These are phyloP conservation scores for Mycena metata DNA, from an alignment of 768 basidiomycete genomes.

Conservation along the genomic window DNA sequence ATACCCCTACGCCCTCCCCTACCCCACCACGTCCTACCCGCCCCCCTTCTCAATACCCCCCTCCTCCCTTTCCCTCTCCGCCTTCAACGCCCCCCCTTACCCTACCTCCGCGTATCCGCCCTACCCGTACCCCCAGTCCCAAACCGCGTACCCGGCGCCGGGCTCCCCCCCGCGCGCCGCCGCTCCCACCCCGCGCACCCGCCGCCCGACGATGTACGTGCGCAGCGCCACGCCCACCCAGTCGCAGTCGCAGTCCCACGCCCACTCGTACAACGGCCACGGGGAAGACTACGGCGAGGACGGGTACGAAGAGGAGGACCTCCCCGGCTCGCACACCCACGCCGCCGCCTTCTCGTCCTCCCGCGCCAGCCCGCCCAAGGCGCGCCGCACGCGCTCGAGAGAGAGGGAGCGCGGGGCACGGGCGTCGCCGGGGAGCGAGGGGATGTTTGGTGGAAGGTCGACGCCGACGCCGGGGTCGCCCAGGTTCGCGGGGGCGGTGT, in stretches of 20 bases:
- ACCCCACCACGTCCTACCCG: slow-evolving; percentile 1
- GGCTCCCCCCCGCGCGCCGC: neutral
- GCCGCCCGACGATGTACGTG: slow-evolving; percentile 3
- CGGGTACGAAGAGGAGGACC: slow-evolving; percentile 39
- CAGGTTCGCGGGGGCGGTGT: too few species aligned
- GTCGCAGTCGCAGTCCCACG: too few species aligned
- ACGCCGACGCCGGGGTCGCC: too few species aligned
- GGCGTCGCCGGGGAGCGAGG: too few species aligned
- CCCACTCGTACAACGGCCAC: too few species aligned
- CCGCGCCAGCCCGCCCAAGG: neutral
- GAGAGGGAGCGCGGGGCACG: neutral
- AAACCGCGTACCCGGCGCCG: neutral
- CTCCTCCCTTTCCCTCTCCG: neutral
- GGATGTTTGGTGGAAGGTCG: too few species aligned
- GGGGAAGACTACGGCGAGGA: slow-evolving; percentile 15
- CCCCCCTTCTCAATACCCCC: neutral
- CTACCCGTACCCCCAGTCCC: neutral
- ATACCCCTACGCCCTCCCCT: slow-evolving; percentile 8
- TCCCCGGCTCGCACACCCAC: slow-evolving; percentile 6
- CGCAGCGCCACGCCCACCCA: neutral
- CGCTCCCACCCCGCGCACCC: neutral
- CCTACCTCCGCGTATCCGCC: neutral
- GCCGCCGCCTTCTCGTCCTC: slow-evolving; percentile 8
- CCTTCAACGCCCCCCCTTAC: neutral
- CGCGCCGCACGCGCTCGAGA: too few species aligned